Conservation (phyloP, 1,139 yeast species). For the Sugiyamaella novakii region DNA sequence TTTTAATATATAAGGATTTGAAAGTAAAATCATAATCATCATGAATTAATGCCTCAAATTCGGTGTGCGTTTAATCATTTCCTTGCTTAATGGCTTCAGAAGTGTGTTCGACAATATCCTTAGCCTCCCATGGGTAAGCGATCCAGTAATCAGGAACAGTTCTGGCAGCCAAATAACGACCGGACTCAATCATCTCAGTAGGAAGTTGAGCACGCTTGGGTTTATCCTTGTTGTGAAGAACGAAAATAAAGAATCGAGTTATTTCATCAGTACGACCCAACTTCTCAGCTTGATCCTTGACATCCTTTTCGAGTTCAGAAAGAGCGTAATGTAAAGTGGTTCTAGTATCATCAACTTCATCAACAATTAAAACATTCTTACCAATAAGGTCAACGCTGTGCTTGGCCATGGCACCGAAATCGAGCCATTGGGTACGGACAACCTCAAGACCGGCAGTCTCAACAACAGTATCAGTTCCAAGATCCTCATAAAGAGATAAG, state of each 20-base stretch:
- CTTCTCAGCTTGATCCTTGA: slow-evolving; percentile 57
- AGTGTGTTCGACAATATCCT: slow-evolving; percentile 87
- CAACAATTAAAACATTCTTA: slow-evolving; percentile 80
- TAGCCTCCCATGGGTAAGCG: slow-evolving; percentile 97
- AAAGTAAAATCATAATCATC: no score
- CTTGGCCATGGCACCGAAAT: slow-evolving; percentile 60
- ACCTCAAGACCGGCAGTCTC: slow-evolving; percentile 83
- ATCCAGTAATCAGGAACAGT: slow-evolving; percentile 93
- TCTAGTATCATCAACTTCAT: slow-evolving; percentile 95
- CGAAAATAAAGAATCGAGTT: slow-evolving; percentile 86
- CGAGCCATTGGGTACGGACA: slow-evolving; percentile 94
- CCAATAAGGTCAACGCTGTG: slow-evolving; percentile 73
- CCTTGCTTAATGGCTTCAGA: slow-evolving; percentile 79
- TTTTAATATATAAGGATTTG: no score
- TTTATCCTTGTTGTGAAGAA: slow-evolving; percentile 89
- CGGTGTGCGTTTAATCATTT: slow-evolving; percentile 42
- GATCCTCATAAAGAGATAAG: slow-evolving; percentile 82
- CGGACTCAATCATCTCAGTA: slow-evolving; percentile 59
- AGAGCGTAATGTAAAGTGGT: slow-evolving; percentile 93
- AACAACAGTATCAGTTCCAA: slow-evolving; percentile 56
- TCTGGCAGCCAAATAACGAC: slow-evolving; percentile 87
- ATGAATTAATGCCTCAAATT: no score
- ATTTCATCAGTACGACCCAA: slow-evolving; percentile 53
- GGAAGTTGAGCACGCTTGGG: slow-evolving; percentile 82
- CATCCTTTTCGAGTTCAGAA: slow-evolving; percentile 82